Evolutionary conservation across 176 grass and related monocot species (phyloP).

Genomic region (sorghum (Sorghum bicolor)): Sorghum_bicolor_NCBIv3 NC_012876.2:28561001-28561500

Average conservation of each 20-base stretch:
- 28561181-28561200: constrained; percentile 88
- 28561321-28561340: constrained; percentile 74
- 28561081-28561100: constrained; percentile 53
- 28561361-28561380: constrained; percentile 56
- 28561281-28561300: constrained; percentile 80
- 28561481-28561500: constrained; percentile 57
- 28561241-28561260: constrained; percentile 87
- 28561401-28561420: constrained; percentile 17
- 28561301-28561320: constrained; percentile 85
- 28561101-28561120: constrained; percentile 93
- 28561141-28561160: constrained; percentile 96
- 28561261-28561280: constrained; percentile 97
- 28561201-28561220: constrained; percentile 98
- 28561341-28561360: constrained; percentile 49
- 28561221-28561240: constrained; percentile 92
- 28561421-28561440: constrained; percentile 38
- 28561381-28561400: constrained; percentile 50
- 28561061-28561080: constrained; percentile 44
- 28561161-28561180: constrained; percentile 79
- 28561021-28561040: constrained; percentile 40
- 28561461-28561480: constrained; percentile 31
- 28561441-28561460: constrained; percentile 46
- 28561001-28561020: constrained; percentile 34
- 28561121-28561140: constrained; percentile 95
- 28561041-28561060: constrained; percentile 43